These are phyloP conservation scores for Shiraia sp. DNA, from an alignment of 2,329 filamentous ascomycete genomes.

Conservation along the genomic window DNA sequence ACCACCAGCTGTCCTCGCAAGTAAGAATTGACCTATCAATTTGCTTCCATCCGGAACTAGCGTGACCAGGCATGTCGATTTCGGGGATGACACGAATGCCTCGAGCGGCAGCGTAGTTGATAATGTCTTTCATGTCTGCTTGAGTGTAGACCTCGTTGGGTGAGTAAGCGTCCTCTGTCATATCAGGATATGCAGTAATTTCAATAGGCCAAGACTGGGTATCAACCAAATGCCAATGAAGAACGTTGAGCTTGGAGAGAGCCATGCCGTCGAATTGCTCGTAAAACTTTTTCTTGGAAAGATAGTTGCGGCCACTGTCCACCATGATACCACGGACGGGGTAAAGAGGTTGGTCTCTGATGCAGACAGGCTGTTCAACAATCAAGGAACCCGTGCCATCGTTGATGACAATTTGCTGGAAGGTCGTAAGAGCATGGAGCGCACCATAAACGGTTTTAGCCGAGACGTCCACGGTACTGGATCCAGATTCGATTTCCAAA, in stretches of 20 bases:
- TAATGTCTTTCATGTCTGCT: constrained; percentile 48
- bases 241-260: constrained; percentile 60
- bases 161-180: constrained; percentile 60
- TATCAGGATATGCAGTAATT: constrained; percentile 55
- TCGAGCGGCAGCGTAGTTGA: constrained; percentile 57
- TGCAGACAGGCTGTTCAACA: constrained; percentile 58
- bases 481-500: constrained; percentile 47
- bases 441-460: constrained; percentile 59
- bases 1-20: constrained; percentile 63
- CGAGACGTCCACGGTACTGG: constrained; percentile 50
- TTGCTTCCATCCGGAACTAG: constrained; percentile 59
- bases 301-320: constrained; percentile 60
- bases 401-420: constrained; percentile 60
- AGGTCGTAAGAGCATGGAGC: constrained; percentile 60
- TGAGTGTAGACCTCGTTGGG: constrained; percentile 52
- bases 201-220: constrained; percentile 60
- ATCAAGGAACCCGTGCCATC: constrained; percentile 51
- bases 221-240: constrained; percentile 63
- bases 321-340: constrained; percentile 61
- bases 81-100: constrained; percentile 65
- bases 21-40: constrained; percentile 61
- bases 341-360: constrained; percentile 57
- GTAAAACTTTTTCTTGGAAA: constrained; percentile 55
- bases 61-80: constrained; percentile 65
- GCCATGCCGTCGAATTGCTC: constrained; percentile 61